These are phyloP conservation scores for Phytophthora rubi DNA, from an alignment of 352 stramenopile genomes.

Conservation along the genomic window DNA sequence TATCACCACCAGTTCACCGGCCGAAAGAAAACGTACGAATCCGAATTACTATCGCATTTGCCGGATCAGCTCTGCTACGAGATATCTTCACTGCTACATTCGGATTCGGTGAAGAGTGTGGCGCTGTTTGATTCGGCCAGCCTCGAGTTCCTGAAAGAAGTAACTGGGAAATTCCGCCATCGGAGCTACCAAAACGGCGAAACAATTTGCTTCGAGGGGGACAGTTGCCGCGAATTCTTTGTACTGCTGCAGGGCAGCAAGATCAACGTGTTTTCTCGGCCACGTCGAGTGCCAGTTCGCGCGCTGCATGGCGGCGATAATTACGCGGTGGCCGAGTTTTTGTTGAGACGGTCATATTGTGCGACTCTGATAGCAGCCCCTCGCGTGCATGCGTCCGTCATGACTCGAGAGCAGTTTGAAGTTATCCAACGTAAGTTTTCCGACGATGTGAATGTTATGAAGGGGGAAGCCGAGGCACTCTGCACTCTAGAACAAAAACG, in stretches of 20 bases:
- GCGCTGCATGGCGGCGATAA: slow-evolving; percentile 56
- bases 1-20: slow-evolving; percentile 79
- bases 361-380: slow-evolving; percentile 49
- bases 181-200: slow-evolving; percentile 69
- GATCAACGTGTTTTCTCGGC: slow-evolving; percentile 60
- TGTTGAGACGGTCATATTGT: slow-evolving; percentile 54
- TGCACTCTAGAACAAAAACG: slow-evolving; percentile 45
- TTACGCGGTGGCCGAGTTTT: slow-evolving; percentile 66
- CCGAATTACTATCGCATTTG: slow-evolving; percentile 56
- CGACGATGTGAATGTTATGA: slow-evolving; percentile 57
- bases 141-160: slow-evolving; percentile 51
- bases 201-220: slow-evolving; percentile 56
- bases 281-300: slow-evolving; percentile 34
- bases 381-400: slow-evolving; percentile 57
- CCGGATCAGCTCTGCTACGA: slow-evolving; percentile 68
- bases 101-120: slow-evolving; percentile 60
- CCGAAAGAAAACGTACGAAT: slow-evolving; percentile 66
- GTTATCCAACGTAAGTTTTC: slow-evolving; percentile 61
- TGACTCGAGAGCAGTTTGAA: slow-evolving; percentile 73
- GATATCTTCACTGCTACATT: slow-evolving; percentile 72
- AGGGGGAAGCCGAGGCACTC: slow-evolving; percentile 39
- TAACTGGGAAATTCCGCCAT: slow-evolving; percentile 72
- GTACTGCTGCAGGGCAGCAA: slow-evolving; percentile 58
- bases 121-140: slow-evolving; percentile 65
- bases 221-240: slow-evolving; percentile 70